These are phyloP conservation scores for Persicaria maculosa DNA, from an alignment of 148 eudicot genomes.

Conservation along the genomic window DNA sequence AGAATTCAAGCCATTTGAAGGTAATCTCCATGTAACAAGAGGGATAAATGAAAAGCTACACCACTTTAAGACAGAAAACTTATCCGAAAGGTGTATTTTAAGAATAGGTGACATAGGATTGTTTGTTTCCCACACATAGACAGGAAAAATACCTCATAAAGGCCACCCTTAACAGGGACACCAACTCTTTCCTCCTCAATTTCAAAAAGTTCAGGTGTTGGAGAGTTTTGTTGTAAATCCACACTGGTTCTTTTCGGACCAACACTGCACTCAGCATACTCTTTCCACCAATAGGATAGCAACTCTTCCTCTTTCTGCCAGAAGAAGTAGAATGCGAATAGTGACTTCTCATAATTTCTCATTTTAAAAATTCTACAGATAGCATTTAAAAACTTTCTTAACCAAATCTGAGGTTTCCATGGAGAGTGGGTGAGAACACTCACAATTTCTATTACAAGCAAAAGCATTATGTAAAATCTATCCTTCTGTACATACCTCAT, in stretches of 20 bases:
- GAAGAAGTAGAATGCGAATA: background rate
- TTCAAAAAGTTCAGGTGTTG: conserved; percentile 25
- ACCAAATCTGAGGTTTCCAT: background rate
- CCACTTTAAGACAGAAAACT: background rate
- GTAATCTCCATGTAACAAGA: background rate
- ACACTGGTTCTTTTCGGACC: conserved; percentile 55
- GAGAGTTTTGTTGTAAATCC: conserved; percentile 19
- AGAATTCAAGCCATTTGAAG: background rate
- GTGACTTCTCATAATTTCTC: conserved; percentile 2
- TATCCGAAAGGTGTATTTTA: background rate
- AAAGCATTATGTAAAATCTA: background rate
- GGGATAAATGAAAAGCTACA: background rate
- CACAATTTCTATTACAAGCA: background rate
- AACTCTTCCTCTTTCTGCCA: conserved; percentile 84
- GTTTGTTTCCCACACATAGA: background rate
- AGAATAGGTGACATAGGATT: background rate
- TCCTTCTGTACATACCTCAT: no score
- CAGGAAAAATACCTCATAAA: conserved; percentile 67
- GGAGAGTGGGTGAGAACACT: background rate
- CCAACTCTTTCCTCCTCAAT: conserved; percentile 96
- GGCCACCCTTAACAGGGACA: conserved; percentile 98
- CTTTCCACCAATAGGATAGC: conserved; percentile 93
- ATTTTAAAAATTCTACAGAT: background rate
- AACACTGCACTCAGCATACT: conserved; percentile 95
- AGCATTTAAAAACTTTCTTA: background rate